Conservation (phyloP, 345 rosid genomes). For the Eucalyptus polybractea region DNA sequence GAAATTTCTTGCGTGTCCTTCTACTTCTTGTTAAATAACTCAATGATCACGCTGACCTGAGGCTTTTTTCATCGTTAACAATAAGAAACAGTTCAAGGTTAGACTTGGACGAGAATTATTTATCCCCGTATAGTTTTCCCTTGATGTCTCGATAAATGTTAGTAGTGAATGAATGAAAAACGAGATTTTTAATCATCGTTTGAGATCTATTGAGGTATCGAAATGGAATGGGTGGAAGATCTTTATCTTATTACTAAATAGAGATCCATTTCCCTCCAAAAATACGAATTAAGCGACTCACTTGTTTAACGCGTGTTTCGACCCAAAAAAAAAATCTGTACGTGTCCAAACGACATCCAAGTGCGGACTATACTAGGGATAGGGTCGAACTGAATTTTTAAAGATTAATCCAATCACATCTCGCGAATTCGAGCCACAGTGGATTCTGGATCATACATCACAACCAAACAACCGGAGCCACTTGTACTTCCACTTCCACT, state of each 20-base stretch:
- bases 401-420: not conserved
- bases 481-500: not conserved
- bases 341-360: not conserved
- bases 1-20: not conserved
- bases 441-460: not conserved
- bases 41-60: not conserved
- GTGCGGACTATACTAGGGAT: rapidly evolving
- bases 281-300: rapidly evolving
- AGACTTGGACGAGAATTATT: not conserved
- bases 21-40: not conserved
- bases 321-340: not conserved
- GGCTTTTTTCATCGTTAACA: not conserved
- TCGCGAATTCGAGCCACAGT: not conserved
- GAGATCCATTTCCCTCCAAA: not conserved
- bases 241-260: not conserved
- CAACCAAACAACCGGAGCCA: not conserved
- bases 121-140: rapidly evolving
- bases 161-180: not conserved
- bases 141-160: rapidly evolving
- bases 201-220: rapidly evolving
- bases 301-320: not conserved
- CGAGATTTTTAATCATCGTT: not conserved
- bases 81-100: not conserved
- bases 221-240: not conserved
- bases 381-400: not conserved